Evolutionary conservation across 441 rosid species (phyloP).

Genomic region (Dalechampia spathulata): DNA sequence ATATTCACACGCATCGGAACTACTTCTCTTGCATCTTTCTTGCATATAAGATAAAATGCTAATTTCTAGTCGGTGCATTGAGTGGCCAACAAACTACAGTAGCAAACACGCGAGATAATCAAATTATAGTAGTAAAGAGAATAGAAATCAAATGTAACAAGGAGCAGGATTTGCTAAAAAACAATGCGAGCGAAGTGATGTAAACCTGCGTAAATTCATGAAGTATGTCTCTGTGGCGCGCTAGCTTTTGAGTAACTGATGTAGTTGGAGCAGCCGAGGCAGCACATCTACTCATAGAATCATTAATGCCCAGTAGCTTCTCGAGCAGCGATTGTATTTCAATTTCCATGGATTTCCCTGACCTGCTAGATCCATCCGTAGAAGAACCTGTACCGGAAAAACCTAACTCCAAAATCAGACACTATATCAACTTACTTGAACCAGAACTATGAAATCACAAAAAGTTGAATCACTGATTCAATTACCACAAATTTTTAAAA

Average conservation of each 20-base stretch:
- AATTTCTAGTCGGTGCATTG: background rate
- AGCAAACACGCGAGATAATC: background rate
- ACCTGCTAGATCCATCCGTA: constrained; percentile 68
- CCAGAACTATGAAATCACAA: too few species aligned
- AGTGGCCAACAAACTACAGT: background rate
- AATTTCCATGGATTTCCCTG: constrained; percentile 98
- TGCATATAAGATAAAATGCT: background rate
- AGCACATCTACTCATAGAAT: constrained; percentile 96
- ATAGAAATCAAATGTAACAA: background rate
- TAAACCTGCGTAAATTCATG: constrained; percentile 94
- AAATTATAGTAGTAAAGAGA: background rate
- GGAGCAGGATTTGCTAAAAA: background rate
- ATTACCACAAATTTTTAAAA: too few species aligned
- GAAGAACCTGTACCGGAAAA: constrained; percentile 79
- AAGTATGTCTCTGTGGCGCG: constrained; percentile 91
- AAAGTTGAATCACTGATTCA: too few species aligned
- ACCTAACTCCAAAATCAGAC: constrained; percentile 23
- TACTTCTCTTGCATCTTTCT: too few species aligned
- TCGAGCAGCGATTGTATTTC: constrained; percentile 87
- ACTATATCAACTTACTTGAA: background rate
- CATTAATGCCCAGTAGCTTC: constrained; percentile 82
- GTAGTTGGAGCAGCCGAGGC: constrained; percentile 75
- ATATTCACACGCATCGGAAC: too few species aligned
- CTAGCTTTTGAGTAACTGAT: constrained; percentile 89
- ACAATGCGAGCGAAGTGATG: background rate